These are phyloP conservation scores for Rhinocladiella similis DNA, from an alignment of 2,329 filamentous ascomycete genomes.

Conservation along the genomic window DNA sequence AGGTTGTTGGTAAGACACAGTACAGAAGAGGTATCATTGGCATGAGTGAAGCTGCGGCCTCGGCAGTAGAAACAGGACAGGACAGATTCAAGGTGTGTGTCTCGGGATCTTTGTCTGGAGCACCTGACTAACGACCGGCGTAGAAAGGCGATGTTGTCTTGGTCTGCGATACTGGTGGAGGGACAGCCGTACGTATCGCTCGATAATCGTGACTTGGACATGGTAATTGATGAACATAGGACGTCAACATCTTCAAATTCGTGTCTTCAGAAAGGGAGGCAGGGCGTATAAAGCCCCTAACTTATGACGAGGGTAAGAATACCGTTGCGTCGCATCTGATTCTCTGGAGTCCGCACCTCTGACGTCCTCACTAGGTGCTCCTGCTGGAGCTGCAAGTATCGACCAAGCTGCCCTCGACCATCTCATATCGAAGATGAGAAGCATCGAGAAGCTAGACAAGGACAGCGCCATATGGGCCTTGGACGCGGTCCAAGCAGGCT, in stretches of 20 bases:
- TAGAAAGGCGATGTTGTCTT: neutral
- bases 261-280: neutral
- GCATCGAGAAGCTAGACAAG: neutral
- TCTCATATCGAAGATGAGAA: neutral
- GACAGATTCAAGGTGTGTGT: neutral
- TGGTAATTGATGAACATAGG: neutral
- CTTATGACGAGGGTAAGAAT: neutral
- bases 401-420: neutral
- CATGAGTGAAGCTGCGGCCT: neutral
- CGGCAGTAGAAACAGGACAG: neutral
- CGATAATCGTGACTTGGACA: neutral
- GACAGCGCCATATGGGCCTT: neutral
- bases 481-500: neutral
- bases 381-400: neutral
- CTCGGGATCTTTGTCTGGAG: neutral
- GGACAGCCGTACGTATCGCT: neutral
- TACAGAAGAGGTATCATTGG: neutral
- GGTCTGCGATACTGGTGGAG: neutral
- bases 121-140: neutral
- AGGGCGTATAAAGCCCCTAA: neutral
- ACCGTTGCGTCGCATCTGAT: neutral
- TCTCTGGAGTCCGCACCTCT: neutral
- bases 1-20: neutral
- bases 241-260: neutral
- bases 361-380: neutral